Base-by-base conservation (phyloP, 495 filamentous ascomycete genomes). In the Hypoxylon fragiforme region DNA sequence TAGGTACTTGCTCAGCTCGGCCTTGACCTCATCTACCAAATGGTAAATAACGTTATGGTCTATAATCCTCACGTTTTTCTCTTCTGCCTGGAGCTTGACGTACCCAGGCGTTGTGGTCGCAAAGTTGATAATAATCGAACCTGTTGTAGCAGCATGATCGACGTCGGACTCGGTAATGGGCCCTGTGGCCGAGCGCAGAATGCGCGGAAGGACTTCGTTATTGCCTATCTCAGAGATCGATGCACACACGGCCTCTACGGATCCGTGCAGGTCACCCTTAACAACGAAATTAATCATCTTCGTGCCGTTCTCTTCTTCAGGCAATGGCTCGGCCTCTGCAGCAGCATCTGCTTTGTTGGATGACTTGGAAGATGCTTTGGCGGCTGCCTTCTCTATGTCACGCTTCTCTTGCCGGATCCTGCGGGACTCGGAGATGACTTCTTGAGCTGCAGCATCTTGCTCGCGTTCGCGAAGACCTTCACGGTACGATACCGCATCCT, bases 41-140 rank as follows among this genome's bases (percentile, higher is more conserved):
- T 87, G 84, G 68, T 99, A 97, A 59, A 99, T 99, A 60, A 99
- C 83, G 56, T 87, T 96, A 64, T 92, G 85, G 43, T 96, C 85
- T 57, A 97, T 62, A 16, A 99, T 86, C 34, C 70, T 73, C 26
- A 98, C 91, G 7, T 84, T 82, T 39, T 78, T 74, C 1, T 73
- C 64, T 52, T 88, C 84, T 1, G 94, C 94, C 63, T 87, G 73
- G 6, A 80, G 78, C 28, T 76, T 71, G 53, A 96, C 89, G 49
- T 83, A 70, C 2, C 82, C 79, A 8, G 91, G 85, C 13, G 90
- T 76, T 5, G 76, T 61, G 50, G 82, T 85, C 69, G 97, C 96
- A 81, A 99, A 99, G 62, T 86, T 87, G 63, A 99, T 75, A 47
- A 99, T 77, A 37, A 80, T 71, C 15, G 81, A 78, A n/a, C 81